Evolutionary conservation across 495 filamentous ascomycete genomes (phyloP), one percentile per base, ranked within the genome.

Genomic region (Penicillium goetzii): DNA sequence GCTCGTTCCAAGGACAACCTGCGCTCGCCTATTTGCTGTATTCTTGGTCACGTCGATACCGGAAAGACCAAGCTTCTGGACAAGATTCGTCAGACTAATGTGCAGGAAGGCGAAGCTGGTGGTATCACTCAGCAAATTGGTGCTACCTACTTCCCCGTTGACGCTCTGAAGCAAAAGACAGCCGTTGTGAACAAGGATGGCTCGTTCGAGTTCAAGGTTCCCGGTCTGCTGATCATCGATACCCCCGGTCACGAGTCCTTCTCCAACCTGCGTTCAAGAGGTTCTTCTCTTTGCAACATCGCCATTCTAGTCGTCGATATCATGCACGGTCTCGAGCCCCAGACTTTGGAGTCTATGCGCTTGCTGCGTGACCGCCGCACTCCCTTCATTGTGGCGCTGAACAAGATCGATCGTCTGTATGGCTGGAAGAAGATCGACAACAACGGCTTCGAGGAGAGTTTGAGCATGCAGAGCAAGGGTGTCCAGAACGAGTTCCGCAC

Each of bases 111-210:
- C 62, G 96, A 99, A 88, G 96, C 96, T 41, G 96, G 96, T 80
- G 96, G 96, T 89, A 99, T 99, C 70, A 99, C 96, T 17, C 96
- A 99, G 80, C 96, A 99, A 78, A 99, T 99, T 74, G 96, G 96
- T 87, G 96, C 96, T 49, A 99, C 96, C 17, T 99, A 98, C 80
- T 99, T 99, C 86, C 96, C 96, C 21, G 92, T 94, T 58, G 95
- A 98, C 58, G 91, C 96, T 57, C 86, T 99, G 73, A 82, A 85
- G 74, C 86, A 90, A 70, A 99, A 99, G 85, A 97, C 93, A 9
- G 81, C 82, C 25, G 95, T 98, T 12, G 91, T 99, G 67, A 98
- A 99, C 81, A 81, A 86, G 70, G 93, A 97, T 65, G 88, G 89
- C 67, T 84, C 81, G 43, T 98, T 99, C 79, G 91, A 97, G 56